Base-by-base conservation (phyloP, 495 filamentous ascomycete species). In the Penicillium goetzii region DNA sequence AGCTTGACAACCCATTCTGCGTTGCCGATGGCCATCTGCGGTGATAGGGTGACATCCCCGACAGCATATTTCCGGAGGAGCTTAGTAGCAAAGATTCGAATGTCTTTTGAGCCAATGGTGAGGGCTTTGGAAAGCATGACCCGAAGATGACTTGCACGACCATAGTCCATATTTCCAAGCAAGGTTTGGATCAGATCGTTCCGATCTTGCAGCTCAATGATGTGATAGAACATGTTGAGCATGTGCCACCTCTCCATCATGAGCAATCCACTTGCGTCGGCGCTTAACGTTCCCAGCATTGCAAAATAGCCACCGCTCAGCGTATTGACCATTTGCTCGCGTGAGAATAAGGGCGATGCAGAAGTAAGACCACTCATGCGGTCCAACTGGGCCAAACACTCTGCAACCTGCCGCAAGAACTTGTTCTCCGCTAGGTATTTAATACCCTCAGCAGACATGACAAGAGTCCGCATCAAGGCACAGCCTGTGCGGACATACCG, bases 181-280 rank as follows among this genome's bases (percentile, higher is more conserved):
- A 98, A 85, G 23, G 92, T 82, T 65, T 92, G 89, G 63, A 97
- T 90, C 47, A 99, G 82, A 70, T 99, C 95, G 50, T 94, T 92
- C 3, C 96, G 89, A 72, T 92, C 88, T 66, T 89, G 88, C 21
- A 97, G 83, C 68, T 98, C 96, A 59, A 96, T 86, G 68, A 99
- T 95, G 71, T 97, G 94, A 72, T 99, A 99, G 80, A 97, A 93
- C 92, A 98, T 98, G 74, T 97, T 98, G 72, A 97, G 89, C 83
- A 98, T 94, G 63, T 91, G 91, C 93, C 94, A 98, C 64, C 92
- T 83, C 70, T 97, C 93, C 74, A 99, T 88, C 85, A 98, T 97
- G 65, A 87, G 84, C 30, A 97, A 82, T 1, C 95, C 95, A 61
- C 87, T 90, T 0, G 82, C 75, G 72, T 97, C 92, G 47, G 87